Evolutionary conservation across 2,329 filamentous ascomycete species (phyloP).

Genomic region (Cryphonectria radicalis): DNA sequence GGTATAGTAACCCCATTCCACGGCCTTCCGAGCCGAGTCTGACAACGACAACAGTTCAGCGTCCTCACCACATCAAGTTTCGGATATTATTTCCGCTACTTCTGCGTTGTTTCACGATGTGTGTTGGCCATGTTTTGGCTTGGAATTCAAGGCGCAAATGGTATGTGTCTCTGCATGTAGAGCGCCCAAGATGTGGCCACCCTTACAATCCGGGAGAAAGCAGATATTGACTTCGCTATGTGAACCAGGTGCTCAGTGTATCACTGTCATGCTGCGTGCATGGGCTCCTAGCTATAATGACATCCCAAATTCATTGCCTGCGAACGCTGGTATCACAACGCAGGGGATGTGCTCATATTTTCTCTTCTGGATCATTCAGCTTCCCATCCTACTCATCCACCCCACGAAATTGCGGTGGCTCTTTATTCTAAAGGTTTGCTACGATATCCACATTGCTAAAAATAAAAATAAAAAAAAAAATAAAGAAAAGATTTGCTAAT

Average conservation of each 20-base stretch:
- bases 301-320: constrained; percentile 57
- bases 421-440: constrained; percentile 50
- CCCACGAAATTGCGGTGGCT: constrained; percentile 23
- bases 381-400: constrained; percentile 58
- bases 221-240: neutral
- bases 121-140: constrained; percentile 61
- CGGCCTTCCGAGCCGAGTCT: neutral
- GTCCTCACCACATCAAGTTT: constrained; percentile 50
- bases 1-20: neutral
- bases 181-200: neutral
- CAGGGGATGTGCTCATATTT: constrained; percentile 54
- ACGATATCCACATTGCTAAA: neutral
- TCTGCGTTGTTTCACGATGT: constrained; percentile 44
- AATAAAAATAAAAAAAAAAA: neutral
- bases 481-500: neutral
- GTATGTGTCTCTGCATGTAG: neutral
- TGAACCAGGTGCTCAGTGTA: constrained; percentile 49
- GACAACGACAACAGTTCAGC: constrained; percentile 40
- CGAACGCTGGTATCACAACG: constrained; percentile 56
- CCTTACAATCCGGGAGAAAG: neutral
- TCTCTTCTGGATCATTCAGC: constrained; percentile 59
- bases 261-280: constrained; percentile 48
- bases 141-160: constrained; percentile 68
- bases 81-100: constrained; percentile 48
- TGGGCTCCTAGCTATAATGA: constrained; percentile 60